Percentiles rank a stretch among this genome's conserved stretches.
These are phyloP conservation scores for Leishmania mexicana DNA, from an alignment of 208 protist species.

Conservation along the genomic window DNA sequence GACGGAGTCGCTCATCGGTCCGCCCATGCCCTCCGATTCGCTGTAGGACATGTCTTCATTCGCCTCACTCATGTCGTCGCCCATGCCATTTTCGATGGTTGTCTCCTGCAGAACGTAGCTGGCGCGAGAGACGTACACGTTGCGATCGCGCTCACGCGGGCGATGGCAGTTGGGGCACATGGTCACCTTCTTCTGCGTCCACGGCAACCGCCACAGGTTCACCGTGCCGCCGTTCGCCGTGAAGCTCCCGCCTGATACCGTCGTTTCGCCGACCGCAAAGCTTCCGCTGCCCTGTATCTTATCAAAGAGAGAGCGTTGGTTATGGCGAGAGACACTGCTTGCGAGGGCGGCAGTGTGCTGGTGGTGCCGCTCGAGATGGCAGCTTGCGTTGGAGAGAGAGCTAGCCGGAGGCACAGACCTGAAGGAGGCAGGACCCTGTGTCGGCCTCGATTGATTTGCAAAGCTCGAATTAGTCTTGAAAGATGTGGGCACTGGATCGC, in stretches of 20 bases:
- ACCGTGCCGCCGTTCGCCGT: conserved; percentile 19
- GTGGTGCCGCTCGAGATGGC: conserved; percentile 19
- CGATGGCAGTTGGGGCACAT: conserved; percentile 62
- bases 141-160: conserved; percentile 27
- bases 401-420: not conserved
- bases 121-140: conserved; percentile 20
- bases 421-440: not conserved
- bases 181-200: conserved; percentile 45
- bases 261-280: conserved; percentile 11
- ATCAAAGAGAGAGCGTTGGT: conserved; percentile 27
- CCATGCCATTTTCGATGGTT: conserved; percentile 1
- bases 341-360: conserved; percentile 19
- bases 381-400: conserved; percentile 11
- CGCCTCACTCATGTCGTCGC: conserved; percentile 33
- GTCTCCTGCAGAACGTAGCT: conserved; percentile 20
- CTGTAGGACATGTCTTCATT: conserved; percentile 15
- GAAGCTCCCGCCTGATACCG: not conserved
- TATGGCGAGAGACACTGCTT: conserved; percentile 11
- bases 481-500: conserved; percentile 42
- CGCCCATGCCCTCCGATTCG: conserved; percentile 11
- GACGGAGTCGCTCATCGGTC: conserved; percentile 4
- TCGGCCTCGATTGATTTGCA: conserved; percentile 9
- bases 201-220: conserved; percentile 48
- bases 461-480: conserved; percentile 41
- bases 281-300: conserved; percentile 16